Conservation (phyloP, 805 yeast genomes). For the Wickerhamiella qilinensis region DNA sequence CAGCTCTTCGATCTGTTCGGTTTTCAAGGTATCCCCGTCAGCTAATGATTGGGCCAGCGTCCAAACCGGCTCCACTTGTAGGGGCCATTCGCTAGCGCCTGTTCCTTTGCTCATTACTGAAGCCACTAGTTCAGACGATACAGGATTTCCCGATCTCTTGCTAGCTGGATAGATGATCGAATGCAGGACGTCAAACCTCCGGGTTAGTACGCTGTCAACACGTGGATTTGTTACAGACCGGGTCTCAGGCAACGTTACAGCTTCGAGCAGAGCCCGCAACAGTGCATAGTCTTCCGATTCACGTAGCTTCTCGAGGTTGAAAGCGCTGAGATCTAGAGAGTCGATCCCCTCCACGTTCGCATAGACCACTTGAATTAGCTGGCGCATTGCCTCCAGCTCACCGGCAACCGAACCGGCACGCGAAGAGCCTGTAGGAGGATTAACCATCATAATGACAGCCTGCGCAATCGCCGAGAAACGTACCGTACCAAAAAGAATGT, state of each 20-base stretch:
- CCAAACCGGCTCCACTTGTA: not conserved
- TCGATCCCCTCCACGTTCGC: constrained; percentile 10
- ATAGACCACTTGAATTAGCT: constrained; percentile 13
- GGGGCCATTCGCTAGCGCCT: not conserved
- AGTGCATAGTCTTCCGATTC: constrained; percentile 19
- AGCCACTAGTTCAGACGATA: not conserved
- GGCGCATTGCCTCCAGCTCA: constrained; percentile 21
- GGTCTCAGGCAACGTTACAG: constrained; percentile 1
- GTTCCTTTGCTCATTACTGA: not conserved
- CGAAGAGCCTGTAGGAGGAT: constrained; percentile 1
- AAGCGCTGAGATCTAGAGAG: constrained; percentile 7
- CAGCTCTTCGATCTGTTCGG: not conserved
- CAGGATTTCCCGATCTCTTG: not conserved
- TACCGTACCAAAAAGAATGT: constrained; percentile 13
- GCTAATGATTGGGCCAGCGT: not conserved
- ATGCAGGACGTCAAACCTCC: not conserved
- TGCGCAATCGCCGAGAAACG: constrained; percentile 12
- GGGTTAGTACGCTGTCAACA: not conserved
- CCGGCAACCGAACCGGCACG: constrained; percentile 14
- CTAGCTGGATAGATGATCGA: not conserved
- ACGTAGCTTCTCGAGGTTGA: constrained; percentile 20
- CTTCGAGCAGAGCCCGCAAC: constrained; percentile 13
- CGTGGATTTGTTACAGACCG: not conserved
- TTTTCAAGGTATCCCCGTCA: not conserved
- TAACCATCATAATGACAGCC: constrained; percentile 2